phyloP scores from a whole-genome alignment of 2,329 filamentous ascomycete genomes.

The Septoria linicola region DNA sequence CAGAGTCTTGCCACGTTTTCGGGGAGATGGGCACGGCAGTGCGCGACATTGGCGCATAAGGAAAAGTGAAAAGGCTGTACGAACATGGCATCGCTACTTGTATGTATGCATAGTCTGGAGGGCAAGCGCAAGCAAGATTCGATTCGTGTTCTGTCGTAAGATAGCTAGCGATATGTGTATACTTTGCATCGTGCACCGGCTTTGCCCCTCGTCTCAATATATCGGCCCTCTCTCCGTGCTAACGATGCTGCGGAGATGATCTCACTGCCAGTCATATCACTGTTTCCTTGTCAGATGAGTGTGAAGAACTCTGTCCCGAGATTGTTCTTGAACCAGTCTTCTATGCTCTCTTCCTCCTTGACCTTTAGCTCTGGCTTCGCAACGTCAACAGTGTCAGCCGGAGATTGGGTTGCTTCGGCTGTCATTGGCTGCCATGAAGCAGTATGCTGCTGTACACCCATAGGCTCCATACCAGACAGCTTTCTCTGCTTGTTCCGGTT shows the following conservation, averaged over 20 bases:
- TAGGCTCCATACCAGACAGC: not conserved
- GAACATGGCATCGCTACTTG: not conserved
- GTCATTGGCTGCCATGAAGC: not conserved
- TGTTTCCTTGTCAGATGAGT: constrained; percentile 21
- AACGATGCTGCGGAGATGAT: too few relatives aligned
- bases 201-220: not conserved
- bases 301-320: constrained; percentile 32
- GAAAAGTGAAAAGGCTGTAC: not conserved
- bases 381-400: not conserved
- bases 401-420: constrained; percentile 4
- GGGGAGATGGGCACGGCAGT: too few relatives aligned
- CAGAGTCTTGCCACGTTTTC: too few relatives aligned
- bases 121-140: not conserved
- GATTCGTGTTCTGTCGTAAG: not conserved
- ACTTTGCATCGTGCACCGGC: not conserved
- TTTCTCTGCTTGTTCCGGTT: constrained; percentile 12
- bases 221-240: too few relatives aligned
- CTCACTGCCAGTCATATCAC: too few relatives aligned
- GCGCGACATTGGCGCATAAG: not conserved
- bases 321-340: constrained; percentile 32
- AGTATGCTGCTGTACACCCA: not conserved
- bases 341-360: constrained; percentile 18
- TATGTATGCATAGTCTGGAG: not conserved
- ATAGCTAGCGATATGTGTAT: not conserved
- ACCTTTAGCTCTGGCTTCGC: not conserved